Base-by-base conservation (phyloP, 2,329 filamentous ascomycete genomes). In the Colletotrichum zoysiae region DNA sequence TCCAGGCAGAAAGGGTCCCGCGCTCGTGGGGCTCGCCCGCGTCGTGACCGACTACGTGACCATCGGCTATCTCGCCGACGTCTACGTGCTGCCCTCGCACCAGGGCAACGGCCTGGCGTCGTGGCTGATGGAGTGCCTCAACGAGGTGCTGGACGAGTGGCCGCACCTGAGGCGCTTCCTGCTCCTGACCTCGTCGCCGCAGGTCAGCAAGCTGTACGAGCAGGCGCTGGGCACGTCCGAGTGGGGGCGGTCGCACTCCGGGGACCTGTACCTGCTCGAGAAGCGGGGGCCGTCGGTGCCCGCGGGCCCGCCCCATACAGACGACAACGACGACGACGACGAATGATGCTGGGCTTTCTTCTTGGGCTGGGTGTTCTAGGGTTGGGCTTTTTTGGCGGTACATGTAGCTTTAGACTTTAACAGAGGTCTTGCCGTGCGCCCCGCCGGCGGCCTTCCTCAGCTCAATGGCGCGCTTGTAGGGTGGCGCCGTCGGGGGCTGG, bases 401-500 rank as follows among this genome's bases (percentile, higher is more conserved):
- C 8, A 7, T 23, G 18, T 7, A 30, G 9, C 53, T 78, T 78
- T 75, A 81, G 33, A 76, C 76, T 68, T 78, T 82, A 18, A 74
- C 65, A 3, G 77, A 89, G 0, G 91, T 93, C 82, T 93, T 95
- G 5, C 92, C 91, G 78, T 94, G 93, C 5, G 92, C 92, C 5
- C 94, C 94, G 20, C 93, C 93, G 72, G 90, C 89, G 71, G 90
- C 85, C 80, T 92, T 93, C 76, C 93, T 88, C 84, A 96, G 88
- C 81, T 98, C 95, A 72, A 99, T 84, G 16, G 96, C 96, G 67
- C 92, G 90, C 81, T 95, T 97, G 79, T 99, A 99, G 0, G 96
- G 96, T 16, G 96, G 96, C 12, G 96, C 96, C 46, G 96, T 99
- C 0, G 96, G 96, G 38, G 95, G 95, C 80, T 98, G 96, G 42